Evolutionary conservation across 2,329 filamentous ascomycete species (phyloP), one percentile per base, ranked within the genome.

Genomic region (Microsporum audouinii): DNA sequence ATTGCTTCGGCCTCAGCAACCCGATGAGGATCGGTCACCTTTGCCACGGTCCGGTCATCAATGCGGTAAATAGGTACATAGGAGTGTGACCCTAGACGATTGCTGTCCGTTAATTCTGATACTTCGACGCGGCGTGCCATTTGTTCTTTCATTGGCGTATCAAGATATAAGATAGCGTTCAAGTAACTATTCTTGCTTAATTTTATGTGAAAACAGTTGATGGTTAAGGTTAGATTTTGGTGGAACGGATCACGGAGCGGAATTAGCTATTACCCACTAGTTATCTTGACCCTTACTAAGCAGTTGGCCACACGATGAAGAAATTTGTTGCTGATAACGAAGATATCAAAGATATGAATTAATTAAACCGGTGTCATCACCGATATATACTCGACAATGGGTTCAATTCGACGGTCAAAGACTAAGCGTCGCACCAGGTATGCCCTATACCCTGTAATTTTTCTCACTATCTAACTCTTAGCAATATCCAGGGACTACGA

Each of bases 401-500:
- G 87, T 53, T 82, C 88, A 63, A 77, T 80, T 41, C 73, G 77
- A n/a, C 79, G 85, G 65, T 85, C 83, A 61, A 91, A 91, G 76
- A 91, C 87, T 2, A 83, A 88, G 74, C 82, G 87, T 65, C 83
- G 85, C 70, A 84, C 82, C 23, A 84, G 86, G 86, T 87, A 76
- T 62, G 74, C 63, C 57, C 27, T 29, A 51, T 58, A 49, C 36
- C 12, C 39, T 36, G 33, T 49, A 23, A 61, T 43, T 43, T 27
- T 14, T n/a, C 43, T 12, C 36, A n/a, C 2, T 41, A n/a, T 17
- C 33, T 41, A 78, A 78, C 68, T 17, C 76, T 79, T 73, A 78
- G 77, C 63, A 75, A 56, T 72, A 74, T 77, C 69, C 70, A 94
- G 94, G 75, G 92, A 95, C 75, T 81, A 96, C 70, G 94, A 99